These are phyloP conservation scores for Perkinsela sp. DNA, from an alignment of 208 protist species.

Conservation along the genomic window DNA sequence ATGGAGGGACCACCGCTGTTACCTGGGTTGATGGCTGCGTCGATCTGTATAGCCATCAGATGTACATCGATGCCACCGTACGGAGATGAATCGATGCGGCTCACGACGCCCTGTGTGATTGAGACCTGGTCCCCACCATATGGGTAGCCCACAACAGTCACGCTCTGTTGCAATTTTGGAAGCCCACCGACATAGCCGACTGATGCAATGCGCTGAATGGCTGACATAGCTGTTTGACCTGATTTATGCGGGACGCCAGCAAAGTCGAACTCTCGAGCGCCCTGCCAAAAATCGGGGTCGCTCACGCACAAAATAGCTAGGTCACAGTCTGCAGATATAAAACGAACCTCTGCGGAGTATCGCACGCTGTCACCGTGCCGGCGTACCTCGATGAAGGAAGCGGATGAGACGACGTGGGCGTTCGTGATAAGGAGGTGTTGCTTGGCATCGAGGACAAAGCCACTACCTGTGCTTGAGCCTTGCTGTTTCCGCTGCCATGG, in stretches of 20 bases:
- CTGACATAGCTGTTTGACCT: background rate
- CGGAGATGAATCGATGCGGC: conserved; percentile 11
- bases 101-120: conserved; percentile 17
- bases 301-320: conserved; percentile 13
- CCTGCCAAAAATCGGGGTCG: conserved; percentile 16
- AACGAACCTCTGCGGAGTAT: conserved; percentile 10
- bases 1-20: conserved; percentile 17
- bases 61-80: conserved; percentile 8
- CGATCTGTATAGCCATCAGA: conserved; percentile 17
- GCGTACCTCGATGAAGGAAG: conserved; percentile 12
- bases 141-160: conserved; percentile 21
- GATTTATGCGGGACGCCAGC: background rate
- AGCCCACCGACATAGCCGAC: conserved; percentile 10
- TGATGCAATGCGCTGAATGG: background rate
- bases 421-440: conserved; percentile 13
- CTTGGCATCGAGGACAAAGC: conserved; percentile 7
- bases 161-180: conserved; percentile 15
- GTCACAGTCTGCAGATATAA: conserved; percentile 16
- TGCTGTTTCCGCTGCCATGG: conserved; percentile 8
- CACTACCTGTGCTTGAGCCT: conserved; percentile 5
- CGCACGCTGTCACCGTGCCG: conserved; percentile 15
- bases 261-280: conserved; percentile 4
- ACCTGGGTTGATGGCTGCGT: conserved; percentile 19
- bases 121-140: conserved; percentile 22
- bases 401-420: conserved; percentile 14